Conservation (phyloP, 2,329 filamentous ascomycete genomes). For the Cladosporium cucumerinum region DNA sequence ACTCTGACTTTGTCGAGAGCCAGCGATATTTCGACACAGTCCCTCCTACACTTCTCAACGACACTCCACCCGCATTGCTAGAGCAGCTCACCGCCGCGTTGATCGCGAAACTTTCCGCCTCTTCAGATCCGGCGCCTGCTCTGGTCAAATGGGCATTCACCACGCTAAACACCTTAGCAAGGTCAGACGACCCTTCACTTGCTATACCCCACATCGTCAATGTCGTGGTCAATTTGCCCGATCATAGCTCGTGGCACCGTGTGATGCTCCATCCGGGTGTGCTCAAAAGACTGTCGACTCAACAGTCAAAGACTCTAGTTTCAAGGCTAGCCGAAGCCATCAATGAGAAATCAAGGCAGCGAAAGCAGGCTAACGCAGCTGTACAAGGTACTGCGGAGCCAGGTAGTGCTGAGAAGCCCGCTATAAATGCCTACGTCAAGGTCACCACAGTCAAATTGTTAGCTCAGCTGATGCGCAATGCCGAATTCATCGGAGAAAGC, state of each 20-base stretch:
- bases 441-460: slow-evolving; percentile 44
- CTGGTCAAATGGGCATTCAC: slow-evolving; percentile 10
- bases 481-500: slow-evolving; percentile 34
- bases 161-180: slow-evolving; percentile 16
- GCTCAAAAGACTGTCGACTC: slow-evolving; percentile 34
- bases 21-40: slow-evolving; percentile 19
- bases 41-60: not conserved
- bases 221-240: slow-evolving; percentile 20
- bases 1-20: slow-evolving; percentile 31
- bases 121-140: not conserved
- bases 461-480: slow-evolving; percentile 37
- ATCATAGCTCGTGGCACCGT: slow-evolving; percentile 44
- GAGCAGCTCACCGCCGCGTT: slow-evolving; percentile 15
- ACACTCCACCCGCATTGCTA: slow-evolving; percentile 20
- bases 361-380: slow-evolving; percentile 7
- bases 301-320: slow-evolving; percentile 32
- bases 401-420: not conserved
- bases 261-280: slow-evolving; percentile 33
- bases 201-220: slow-evolving; percentile 2
- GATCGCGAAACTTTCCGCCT: not conserved
- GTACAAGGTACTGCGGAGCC: not conserved
- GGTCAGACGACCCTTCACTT: slow-evolving; percentile 7
- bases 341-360: slow-evolving; percentile 28
- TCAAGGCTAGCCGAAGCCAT: slow-evolving; percentile 32
- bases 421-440: slow-evolving; percentile 32